A percentile compares a stretch with the other conserved stretches of the same genome.
Conservation (phyloP, 768 basidiomycete genomes). For the Lactarius tabidus region DNA sequence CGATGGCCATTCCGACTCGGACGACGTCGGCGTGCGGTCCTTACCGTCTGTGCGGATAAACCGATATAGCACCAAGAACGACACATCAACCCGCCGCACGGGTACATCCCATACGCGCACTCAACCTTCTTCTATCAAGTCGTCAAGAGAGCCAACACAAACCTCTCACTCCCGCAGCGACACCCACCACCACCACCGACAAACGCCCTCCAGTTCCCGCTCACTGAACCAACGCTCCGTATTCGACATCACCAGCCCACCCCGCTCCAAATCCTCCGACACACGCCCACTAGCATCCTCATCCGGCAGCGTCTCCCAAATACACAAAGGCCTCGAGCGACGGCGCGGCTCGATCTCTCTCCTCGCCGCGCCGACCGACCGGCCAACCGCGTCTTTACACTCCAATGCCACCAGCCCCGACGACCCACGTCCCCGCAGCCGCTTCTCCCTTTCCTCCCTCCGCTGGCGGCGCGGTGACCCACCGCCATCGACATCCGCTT, state of each 20-base stretch:
- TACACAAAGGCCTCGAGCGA: not conserved
- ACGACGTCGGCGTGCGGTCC: constrained; percentile 25
- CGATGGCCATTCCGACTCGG: constrained; percentile 23
- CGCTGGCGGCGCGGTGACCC: constrained; percentile 22
- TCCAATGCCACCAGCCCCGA: constrained; percentile 19
- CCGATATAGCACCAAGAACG: constrained; percentile 4
- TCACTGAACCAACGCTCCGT: not conserved
- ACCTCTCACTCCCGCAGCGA: not conserved
- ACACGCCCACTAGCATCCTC: constrained; percentile 4
- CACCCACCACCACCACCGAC: not conserved
- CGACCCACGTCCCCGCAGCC: constrained; percentile 19
- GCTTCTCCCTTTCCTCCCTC: constrained; percentile 25
- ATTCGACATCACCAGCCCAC: constrained; percentile 9
- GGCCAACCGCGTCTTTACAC: constrained; percentile 6
- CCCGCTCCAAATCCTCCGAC: constrained; percentile 24
- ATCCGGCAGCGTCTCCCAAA: not conserved
- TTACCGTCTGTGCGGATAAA: constrained; percentile 16
- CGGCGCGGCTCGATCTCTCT: constrained; percentile 22
- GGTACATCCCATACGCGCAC: not conserved
- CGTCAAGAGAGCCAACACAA: not conserved
- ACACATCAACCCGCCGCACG: not conserved
- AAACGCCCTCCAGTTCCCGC: constrained; percentile 5
- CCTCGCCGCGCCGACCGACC: constrained; percentile 1
- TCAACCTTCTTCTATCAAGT: constrained; percentile 3
- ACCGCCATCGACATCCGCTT: constrained; percentile 4